Base-by-base conservation (phyloP, 1,284 basidiomycete genomes). In the Ceratobasidium sp. region DNA sequence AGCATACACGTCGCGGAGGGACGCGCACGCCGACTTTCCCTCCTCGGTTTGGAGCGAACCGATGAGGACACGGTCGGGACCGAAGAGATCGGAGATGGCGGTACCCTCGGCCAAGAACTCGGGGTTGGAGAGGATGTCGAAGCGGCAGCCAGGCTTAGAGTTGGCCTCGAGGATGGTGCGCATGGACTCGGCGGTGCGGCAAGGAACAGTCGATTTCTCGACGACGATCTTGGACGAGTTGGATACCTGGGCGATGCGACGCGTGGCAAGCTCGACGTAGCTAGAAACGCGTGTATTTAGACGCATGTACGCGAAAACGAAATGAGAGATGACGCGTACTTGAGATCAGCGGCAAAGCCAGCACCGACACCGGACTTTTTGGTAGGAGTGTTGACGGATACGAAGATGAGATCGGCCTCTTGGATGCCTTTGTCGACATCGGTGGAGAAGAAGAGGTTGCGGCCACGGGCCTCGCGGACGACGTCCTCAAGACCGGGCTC, bases 181-280 rank as follows among this genome's bases (percentile, higher is more conserved):
- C 97, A 99, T 99, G 31, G 96, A 97, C 83, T 97, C 95, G 75
- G 97, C 97, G 8, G 97, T 99, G 78, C 97, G 91, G 86, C 97
- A 99, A 47, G 97, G 97, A 31, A 99, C 97, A 1, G 97, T 99
- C n/a, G 97, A 99, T 85, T 99, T 99, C 82, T 99, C 97, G 74
- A 99, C 97, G 77, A 99, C 97, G 81, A 99, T 99, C 87, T 99
- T 99, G 83, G 91, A 93, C 6, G 93, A 90, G 45, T 87, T 93
- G 48, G 98, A 94, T 75, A 99, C 93, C 67, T 90, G 90, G 51
- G 98, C 97, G 79, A 99, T 99, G 78, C 93, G 93, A 78, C 97
- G 94, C 48, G 98, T 99, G 54, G 97, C 97, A 33, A 93, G 90
- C 82, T 99, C 97, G 78, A 99, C 93, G 84, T 96, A 98, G 86